Conservation (phyloP, 192 early-diverging fungal genomes). For the Gamsiella multidivaricata region DNA sequence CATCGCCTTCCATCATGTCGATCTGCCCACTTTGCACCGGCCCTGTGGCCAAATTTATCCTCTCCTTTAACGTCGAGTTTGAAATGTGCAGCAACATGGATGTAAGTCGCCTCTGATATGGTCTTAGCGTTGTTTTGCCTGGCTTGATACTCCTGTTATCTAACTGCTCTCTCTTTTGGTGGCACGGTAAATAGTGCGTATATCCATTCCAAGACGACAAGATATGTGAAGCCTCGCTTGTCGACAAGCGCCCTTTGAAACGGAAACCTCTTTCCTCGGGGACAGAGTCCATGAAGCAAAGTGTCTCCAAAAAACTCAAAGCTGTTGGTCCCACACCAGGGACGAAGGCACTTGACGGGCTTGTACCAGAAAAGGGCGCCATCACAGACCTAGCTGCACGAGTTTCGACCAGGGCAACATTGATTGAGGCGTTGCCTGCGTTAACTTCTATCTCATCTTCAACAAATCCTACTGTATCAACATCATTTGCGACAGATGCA, state of each 20-base stretch:
- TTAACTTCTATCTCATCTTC: slow-evolving; percentile 2
- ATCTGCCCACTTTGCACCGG: slow-evolving; percentile 15
- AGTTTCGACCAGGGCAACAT: background rate
- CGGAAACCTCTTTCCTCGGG: background rate
- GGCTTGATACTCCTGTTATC: background rate
- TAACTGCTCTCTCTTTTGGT: background rate
- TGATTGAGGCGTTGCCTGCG: background rate
- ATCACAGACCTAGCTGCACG: too few relatives aligned
- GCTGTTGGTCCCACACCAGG: too few relatives aligned
- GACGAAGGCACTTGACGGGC: too few relatives aligned
- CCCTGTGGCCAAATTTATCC: slow-evolving; percentile 5
- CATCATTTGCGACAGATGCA: background rate
- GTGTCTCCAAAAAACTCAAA: background rate
- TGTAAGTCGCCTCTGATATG: background rate
- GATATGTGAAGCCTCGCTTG: background rate
- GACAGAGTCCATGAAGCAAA: background rate
- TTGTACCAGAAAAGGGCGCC: too few relatives aligned
- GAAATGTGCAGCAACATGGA: slow-evolving; percentile 33
- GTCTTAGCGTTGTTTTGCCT: background rate
- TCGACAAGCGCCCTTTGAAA: slow-evolving; percentile 13
- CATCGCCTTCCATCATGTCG: slow-evolving; percentile 19
- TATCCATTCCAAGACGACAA: slow-evolving; percentile 33
- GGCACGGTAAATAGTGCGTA: slow-evolving; percentile 24
- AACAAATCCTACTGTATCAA: background rate
- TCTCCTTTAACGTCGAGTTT: slow-evolving; percentile 24